Evolutionary conservation across 2,329 filamentous ascomycete genomes (phyloP).

Genomic region (Fusarium fracticaudum): DNA sequence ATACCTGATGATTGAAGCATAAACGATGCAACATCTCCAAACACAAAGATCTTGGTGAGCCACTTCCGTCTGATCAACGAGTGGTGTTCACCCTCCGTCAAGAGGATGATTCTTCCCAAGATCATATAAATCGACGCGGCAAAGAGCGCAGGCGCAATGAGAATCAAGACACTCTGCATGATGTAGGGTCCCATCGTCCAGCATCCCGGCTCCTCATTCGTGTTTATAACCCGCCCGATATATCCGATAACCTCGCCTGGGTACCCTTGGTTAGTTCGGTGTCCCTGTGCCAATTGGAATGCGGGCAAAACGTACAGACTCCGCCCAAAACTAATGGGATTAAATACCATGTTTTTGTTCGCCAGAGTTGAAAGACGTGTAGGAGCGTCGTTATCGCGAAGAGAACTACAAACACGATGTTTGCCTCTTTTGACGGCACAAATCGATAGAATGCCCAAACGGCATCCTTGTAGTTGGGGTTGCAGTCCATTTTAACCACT

Average conservation of each 20-base stretch:
- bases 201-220: slow-evolving; percentile 49
- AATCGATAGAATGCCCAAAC: slow-evolving; percentile 40
- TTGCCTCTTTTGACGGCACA: slow-evolving; percentile 36
- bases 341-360: slow-evolving; percentile 41
- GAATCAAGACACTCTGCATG: slow-evolving; percentile 51
- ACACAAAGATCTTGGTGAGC: slow-evolving; percentile 62
- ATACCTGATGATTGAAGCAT: slow-evolving; percentile 41
- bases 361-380: slow-evolving; percentile 38
- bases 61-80: slow-evolving; percentile 54
- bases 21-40: slow-evolving; percentile 61
- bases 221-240: slow-evolving; percentile 57
- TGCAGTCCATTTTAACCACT: slow-evolving; percentile 23
- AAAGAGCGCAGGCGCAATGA: slow-evolving; percentile 55
- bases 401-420: slow-evolving; percentile 36
- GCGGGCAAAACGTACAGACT: slow-evolving; percentile 23
- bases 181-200: slow-evolving; percentile 50
- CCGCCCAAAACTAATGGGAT: slow-evolving; percentile 39
- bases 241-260: slow-evolving; percentile 51
- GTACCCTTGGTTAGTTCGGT: not conserved
- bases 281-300: not conserved
- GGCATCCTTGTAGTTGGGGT: slow-evolving; percentile 37
- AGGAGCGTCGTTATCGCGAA: slow-evolving; percentile 37
- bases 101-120: slow-evolving; percentile 52
- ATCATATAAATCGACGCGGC: slow-evolving; percentile 60
- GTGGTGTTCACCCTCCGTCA: slow-evolving; percentile 50